phyloP scores from a whole-genome alignment of 1,284 basidiomycete genomes.

The Cerioporus squamosus region DNA sequence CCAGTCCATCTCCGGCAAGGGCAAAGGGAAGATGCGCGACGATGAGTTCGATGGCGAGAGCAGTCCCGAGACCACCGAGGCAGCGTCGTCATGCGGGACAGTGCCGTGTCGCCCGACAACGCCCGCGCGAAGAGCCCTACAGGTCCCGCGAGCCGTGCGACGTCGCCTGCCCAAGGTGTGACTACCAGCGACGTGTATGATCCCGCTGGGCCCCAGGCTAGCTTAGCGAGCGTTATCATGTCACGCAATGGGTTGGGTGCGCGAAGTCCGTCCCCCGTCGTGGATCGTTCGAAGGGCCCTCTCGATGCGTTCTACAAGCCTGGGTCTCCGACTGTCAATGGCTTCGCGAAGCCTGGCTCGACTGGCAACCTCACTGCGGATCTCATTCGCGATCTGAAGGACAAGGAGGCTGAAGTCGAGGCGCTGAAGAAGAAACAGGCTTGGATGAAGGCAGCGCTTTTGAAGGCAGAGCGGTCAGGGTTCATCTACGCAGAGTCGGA shows the following conservation, averaged over 20 bases:
- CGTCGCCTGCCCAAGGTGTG: constrained; percentile 53
- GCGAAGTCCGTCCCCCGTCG: constrained; percentile 66
- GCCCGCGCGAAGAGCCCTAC: constrained; percentile 64
- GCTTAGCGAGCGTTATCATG: constrained; percentile 59
- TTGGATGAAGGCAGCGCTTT: constrained; percentile 87
- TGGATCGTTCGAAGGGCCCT: constrained; percentile 57
- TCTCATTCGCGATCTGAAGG: constrained; percentile 76
- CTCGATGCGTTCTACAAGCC: constrained; percentile 65
- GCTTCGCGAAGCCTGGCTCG: constrained; percentile 56
- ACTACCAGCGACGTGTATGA: constrained; percentile 36
- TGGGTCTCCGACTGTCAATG: constrained; percentile 61
- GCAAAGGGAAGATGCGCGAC: constrained; percentile 62
- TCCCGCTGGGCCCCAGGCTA: constrained; percentile 43
- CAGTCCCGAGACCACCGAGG: constrained; percentile 48
- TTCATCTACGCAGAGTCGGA: constrained; percentile 66
- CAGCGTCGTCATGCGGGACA: constrained; percentile 48
- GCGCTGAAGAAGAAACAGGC: constrained; percentile 76
- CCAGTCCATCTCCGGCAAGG: constrained; percentile 33
- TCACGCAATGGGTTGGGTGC: constrained; percentile 50
- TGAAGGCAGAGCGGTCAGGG: constrained; percentile 80
- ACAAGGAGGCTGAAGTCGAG: constrained; percentile 84
- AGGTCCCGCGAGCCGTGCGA: constrained; percentile 48
- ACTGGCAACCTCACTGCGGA: constrained; percentile 75
- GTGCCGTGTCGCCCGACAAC: constrained; percentile 58
- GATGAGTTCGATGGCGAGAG: constrained; percentile 57